Percentiles rank a stretch among this genome's conserved stretches.
Evolutionary conservation across 768 basidiomycete species (phyloP).

Genomic region (Pholiota microspora): DNA sequence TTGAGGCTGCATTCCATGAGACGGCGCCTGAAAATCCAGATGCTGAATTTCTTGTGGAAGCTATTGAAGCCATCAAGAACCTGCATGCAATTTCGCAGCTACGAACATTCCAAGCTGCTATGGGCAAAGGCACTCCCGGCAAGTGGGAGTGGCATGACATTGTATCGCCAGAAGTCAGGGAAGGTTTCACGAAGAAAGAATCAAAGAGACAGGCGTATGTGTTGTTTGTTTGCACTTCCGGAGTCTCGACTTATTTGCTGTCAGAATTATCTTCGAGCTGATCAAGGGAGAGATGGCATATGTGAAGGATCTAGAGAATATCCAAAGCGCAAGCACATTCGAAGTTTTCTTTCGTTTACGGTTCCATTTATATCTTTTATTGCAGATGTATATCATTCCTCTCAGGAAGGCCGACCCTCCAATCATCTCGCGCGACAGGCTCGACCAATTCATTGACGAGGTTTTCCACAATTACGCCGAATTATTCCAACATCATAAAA

Average conservation of each 20-base stretch:
- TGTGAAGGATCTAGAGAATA: constrained; percentile 90
- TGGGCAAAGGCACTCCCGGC: constrained; percentile 74
- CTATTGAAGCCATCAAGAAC: constrained; percentile 80
- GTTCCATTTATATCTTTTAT: background rate
- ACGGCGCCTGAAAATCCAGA: constrained; percentile 82
- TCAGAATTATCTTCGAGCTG: constrained; percentile 72
- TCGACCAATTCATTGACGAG: constrained; percentile 79
- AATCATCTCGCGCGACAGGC: constrained; percentile 67
- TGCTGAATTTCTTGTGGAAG: constrained; percentile 77
- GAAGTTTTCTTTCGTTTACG: background rate
- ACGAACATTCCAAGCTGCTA: constrained; percentile 86
- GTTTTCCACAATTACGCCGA: constrained; percentile 88
- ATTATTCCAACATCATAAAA: constrained; percentile 71
- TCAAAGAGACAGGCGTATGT: constrained; percentile 82
- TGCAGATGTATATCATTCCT: constrained; percentile 80
- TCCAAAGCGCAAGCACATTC: constrained; percentile 61
- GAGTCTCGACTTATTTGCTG: background rate
- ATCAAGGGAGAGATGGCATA: constrained; percentile 97
- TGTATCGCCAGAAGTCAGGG: constrained; percentile 64
- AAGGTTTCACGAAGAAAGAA: constrained; percentile 67
- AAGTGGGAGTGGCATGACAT: constrained; percentile 94
- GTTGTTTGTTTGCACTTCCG: background rate
- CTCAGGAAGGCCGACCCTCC: constrained; percentile 74
- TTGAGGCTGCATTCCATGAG: constrained; percentile 85
- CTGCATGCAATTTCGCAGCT: constrained; percentile 80